Base-by-base conservation (phyloP, 345 rosid species). In the Microcos paniculata region DNA sequence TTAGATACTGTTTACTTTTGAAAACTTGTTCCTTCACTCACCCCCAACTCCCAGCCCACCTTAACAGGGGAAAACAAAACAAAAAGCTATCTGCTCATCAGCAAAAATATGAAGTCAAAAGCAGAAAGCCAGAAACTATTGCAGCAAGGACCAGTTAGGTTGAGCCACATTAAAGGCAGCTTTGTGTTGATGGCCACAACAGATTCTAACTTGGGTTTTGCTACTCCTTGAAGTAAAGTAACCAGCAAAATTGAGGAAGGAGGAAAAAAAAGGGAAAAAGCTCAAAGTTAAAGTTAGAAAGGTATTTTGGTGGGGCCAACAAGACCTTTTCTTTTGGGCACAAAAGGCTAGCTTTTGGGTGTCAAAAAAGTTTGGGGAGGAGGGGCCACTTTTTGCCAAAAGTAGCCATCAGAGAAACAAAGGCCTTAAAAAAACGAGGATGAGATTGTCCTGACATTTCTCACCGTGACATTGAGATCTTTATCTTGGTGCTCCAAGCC, bases 161-260 rank as follows among this genome's bases (percentile, higher is more conserved):
- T 23, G 14, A 23, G 16, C 51, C 70, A 26, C 71, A 4, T 46
- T 16, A 15, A 48, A 46, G 26, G 21, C 72, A 24, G 53, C 24
- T 49, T 49, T 28, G 15, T 10, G 9, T 69, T 10, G 73, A 69
- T 31, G 30, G 73, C 4, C 58, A 18, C 56, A 19, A 24, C 28
- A 30, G 56, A 28, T 69, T 67, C 18, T 46, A 46, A 28, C 12
- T 68, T 15, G 19, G 63, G 23, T 11, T 19, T 66, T 51, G 57
- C 78, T 71, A 40, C 48, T 8, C 21, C 40, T 38, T 26, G 62
- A 79, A 79, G 81, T 21, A 79, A 68, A 74, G 78, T 28, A 28
- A 49, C 8, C 26, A 35, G 40, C 40, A 35, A 35, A 35, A 35
- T 3, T 35, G 6, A 35, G 6, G 40, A 35, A 35, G n/a, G n/a